These are phyloP conservation scores for Bipolaris oryzae DNA, from an alignment of 2,329 filamentous ascomycete species.

Conservation along the genomic window DNA sequence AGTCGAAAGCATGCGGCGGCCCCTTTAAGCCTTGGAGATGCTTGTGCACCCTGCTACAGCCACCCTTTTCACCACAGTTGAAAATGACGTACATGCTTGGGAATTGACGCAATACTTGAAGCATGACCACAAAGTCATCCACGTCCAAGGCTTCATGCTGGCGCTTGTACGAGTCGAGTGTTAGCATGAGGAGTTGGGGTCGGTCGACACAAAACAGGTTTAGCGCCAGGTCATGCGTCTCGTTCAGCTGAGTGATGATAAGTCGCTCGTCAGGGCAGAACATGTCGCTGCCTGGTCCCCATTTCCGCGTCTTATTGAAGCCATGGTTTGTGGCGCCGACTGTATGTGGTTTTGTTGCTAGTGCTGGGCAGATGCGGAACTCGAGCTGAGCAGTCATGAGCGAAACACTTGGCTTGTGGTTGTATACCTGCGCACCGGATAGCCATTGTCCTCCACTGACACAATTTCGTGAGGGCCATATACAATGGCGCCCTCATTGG, in stretches of 20 bases:
- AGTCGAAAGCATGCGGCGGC: constrained; percentile 39
- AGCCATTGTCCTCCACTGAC: constrained; percentile 29
- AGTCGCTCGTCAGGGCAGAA: constrained; percentile 53
- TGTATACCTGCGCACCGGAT: constrained; percentile 27
- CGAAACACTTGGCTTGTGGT: background rate
- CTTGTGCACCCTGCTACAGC: constrained; percentile 58
- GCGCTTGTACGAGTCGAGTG: constrained; percentile 54
- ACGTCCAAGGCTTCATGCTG: constrained; percentile 53
- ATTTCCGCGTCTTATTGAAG: constrained; percentile 29
- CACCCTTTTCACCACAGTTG: constrained; percentile 55
- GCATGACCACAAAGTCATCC: constrained; percentile 51
- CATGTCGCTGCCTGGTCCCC: constrained; percentile 49
- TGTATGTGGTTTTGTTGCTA: constrained; percentile 40
- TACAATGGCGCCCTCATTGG: constrained; percentile 30
- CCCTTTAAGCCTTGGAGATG: constrained; percentile 54
- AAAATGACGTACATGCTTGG: constrained; percentile 51
- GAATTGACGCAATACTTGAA: constrained; percentile 41
- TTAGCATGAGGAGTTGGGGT: constrained; percentile 57
- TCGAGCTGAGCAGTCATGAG: constrained; percentile 31
- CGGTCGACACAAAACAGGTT: constrained; percentile 59
- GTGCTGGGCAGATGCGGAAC: constrained; percentile 40
- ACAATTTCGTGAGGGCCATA: constrained; percentile 33
- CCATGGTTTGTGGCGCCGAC: constrained; percentile 27
- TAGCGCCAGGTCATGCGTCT: constrained; percentile 54
- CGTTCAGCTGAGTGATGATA: constrained; percentile 49